Evolutionary conservation across 169 alveolate species (phyloP), one percentile per base, ranked within the genome.

Genomic region (Toxoplasma gondii): DNA sequence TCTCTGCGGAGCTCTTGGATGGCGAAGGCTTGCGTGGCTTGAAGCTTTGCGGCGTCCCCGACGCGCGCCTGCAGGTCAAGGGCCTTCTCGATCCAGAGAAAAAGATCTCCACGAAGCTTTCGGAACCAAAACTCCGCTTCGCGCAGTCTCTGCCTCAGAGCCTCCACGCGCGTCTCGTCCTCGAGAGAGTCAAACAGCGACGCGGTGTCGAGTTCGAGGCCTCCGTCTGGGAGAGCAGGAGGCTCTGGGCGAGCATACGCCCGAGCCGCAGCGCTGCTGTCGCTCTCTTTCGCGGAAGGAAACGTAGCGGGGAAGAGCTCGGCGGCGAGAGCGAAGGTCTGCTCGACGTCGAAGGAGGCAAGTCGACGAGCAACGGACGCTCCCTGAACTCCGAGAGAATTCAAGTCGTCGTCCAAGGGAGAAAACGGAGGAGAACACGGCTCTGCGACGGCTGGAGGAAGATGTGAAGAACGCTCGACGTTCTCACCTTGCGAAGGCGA

Each of bases 61-160:
- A 88, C 67, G 34, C 49, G 49, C 84, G 29, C 41, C 49, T 41
- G 93, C n/a, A 54, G 84, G 49, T 19, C 38, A 44, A 88, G 64
- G 84, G 93, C 93, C 44, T 36, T 34, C 53, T 31, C 93, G 19
- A 88, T n/a, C 93, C 93, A 88, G 41, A 39, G 36, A 34, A 31
- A 36, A 27, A 88, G 74, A 29, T 88, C 93, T 17, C 93, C 93
- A 31, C 74, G 81, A 1, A 88, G 41, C 64, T 88, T 88, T 53
- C 38, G 1, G 64, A 88, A 88, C 93, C 93, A 88, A 34, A 88
- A 88, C 27, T 54, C 86, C 36, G 74, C 81, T 24, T 41, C 93
- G 45, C 38, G n/a, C 27, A 88, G 93, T 0, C 93, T 49, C 22
- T 54, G 0, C 84, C 58, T 34, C 49, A 88, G 93, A 38, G 31